Evolutionary conservation across 352 stramenopile species (phyloP).

Genomic region (Pythium graminicola): DNA sequence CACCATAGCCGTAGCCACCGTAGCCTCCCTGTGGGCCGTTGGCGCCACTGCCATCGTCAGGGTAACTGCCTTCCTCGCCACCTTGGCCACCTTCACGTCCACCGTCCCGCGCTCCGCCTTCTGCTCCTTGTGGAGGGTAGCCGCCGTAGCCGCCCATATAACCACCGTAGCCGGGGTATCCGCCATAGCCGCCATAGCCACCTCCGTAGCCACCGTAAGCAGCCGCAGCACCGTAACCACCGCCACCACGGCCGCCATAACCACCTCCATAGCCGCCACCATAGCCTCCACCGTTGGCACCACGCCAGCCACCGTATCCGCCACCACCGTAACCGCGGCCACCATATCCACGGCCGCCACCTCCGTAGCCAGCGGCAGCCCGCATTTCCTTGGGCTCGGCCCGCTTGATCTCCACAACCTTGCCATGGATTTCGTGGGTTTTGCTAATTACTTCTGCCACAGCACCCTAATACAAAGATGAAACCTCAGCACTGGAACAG

Average conservation of each 20-base stretch:
- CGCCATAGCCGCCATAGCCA: slow-evolving; percentile 33
- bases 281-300: slow-evolving; percentile 24
- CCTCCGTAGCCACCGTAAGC: slow-evolving; percentile 28
- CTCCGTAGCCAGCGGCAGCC: slow-evolving; percentile 26
- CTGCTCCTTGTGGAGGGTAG: slow-evolving; percentile 22
- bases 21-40: slow-evolving; percentile 32
- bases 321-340: slow-evolving; percentile 22
- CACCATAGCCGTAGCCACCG: slow-evolving; percentile 33
- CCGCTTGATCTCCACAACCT: slow-evolving; percentile 87
- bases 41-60: slow-evolving; percentile 28
- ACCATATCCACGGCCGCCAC: slow-evolving; percentile 18
- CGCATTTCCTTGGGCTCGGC: slow-evolving; percentile 75
- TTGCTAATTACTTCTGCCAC: slow-evolving; percentile 87
- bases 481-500: too few species aligned
- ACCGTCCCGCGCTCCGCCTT: slow-evolving; percentile 17
- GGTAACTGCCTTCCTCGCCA: slow-evolving; percentile 35
- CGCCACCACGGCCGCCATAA: slow-evolving; percentile 27
- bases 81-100: slow-evolving; percentile 22
- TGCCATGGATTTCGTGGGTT: slow-evolving; percentile 88
- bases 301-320: slow-evolving; percentile 21
- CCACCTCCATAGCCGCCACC: slow-evolving; percentile 27
- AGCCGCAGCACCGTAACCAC: slow-evolving; percentile 32
- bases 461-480: slow-evolving; percentile 34
- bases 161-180: slow-evolving; percentile 27
- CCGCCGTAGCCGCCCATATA: slow-evolving; percentile 28